Base-by-base conservation (phyloP, 2,329 filamentous ascomycete genomes). In the Aspergillus sp. region DNA sequence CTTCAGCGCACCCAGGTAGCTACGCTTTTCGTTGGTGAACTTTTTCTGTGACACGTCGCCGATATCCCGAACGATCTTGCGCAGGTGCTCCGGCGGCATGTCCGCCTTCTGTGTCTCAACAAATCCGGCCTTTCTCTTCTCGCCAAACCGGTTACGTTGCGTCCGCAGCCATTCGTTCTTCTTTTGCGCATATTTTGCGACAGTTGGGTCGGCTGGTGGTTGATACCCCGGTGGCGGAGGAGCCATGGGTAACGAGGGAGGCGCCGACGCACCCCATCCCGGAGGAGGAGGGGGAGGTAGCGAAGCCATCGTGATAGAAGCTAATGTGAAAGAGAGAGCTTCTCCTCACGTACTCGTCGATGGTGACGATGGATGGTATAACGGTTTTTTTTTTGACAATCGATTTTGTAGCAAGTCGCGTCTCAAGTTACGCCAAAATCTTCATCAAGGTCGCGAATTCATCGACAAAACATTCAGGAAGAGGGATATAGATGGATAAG, bases 41-140 rank as follows among this genome's bases (percentile, higher is more conserved):
- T 96, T 97, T 75, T 96, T 97, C 70, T 98, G 94, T 45, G 91
- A 97, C 43, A 98, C 91, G 75, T 98, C 93, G 58, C 94, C 94
- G 64, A 98, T 98, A 69, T 98, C 93, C 68, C 86, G 89, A 49
- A 98, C 91, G 54, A 97, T 96, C 75, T 98, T 98, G 57, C 94
- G 88, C 66, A 98, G 66, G 79, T 98, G 93, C 75, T 97, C 93
- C 0, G 93, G 91, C 0, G 93, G 94, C 88, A 98, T 94, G 62
- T 98, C 93, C 7, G 89, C 89, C 76, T 98, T 98, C 64, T 97
- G 91, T 5, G 90, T 95, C 72, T 98, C 91, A 1, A 98, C 88
- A 54, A 96, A 97, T 0, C 94, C 93, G 26, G 85, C 88, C 71
- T 94, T 94, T 51, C 93, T 80, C 79, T 96, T 97, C 78, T 98